Conservation (phyloP, 805 yeast genomes). For the Kazachstania martiniae region DNA sequence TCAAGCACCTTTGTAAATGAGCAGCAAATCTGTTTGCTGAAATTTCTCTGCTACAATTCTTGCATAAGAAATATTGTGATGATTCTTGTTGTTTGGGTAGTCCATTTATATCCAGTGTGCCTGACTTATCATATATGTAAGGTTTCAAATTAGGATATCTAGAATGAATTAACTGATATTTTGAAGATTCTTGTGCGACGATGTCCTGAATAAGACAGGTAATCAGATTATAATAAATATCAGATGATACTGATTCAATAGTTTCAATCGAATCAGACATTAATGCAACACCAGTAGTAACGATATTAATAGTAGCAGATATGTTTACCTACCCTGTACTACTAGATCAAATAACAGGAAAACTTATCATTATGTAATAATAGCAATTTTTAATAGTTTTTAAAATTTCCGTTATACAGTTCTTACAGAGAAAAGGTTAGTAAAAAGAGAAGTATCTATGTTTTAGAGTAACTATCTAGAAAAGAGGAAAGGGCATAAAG, state of each 20-base stretch:
- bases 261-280: slow-evolving; percentile 10
- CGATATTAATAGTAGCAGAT: too few relatives aligned
- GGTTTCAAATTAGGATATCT: slow-evolving; percentile 19
- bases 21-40: slow-evolving; percentile 91
- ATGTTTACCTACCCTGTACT: too few relatives aligned
- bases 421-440: too few relatives aligned
- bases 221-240: slow-evolving; percentile 18
- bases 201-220: slow-evolving; percentile 25
- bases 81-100: slow-evolving; percentile 24
- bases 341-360: too few relatives aligned
- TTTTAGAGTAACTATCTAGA: not conserved
- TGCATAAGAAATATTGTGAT: slow-evolving; percentile 57
- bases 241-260: slow-evolving; percentile 15
- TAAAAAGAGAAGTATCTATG: not conserved
- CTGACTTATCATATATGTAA: slow-evolving; percentile 19
- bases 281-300: too few relatives aligned
- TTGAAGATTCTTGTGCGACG: slow-evolving; percentile 19
- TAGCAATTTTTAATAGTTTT: too few relatives aligned
- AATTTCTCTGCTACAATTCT: slow-evolving; percentile 72
- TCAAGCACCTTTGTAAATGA: slow-evolving; percentile 82
- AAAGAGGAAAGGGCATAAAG: too few relatives aligned
- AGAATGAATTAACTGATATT: slow-evolving; percentile 13
- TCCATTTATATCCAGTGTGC: slow-evolving; percentile 21
- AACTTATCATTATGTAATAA: too few relatives aligned
- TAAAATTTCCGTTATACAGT: too few relatives aligned